Conservation (phyloP, 306 rosid genomes). For the Neltuma alba region DNA sequence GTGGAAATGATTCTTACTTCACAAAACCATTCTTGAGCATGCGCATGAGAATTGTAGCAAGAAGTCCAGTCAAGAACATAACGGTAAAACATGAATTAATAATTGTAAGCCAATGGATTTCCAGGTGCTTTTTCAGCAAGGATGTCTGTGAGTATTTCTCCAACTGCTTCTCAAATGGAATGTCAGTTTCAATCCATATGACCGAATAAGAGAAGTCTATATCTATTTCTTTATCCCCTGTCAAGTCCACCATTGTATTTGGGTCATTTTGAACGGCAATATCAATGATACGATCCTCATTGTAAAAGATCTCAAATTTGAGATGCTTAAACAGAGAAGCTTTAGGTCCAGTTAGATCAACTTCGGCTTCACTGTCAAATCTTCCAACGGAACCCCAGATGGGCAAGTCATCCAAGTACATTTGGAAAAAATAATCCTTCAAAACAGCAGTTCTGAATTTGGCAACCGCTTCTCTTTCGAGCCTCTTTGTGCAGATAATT, state of each 20-base stretch:
- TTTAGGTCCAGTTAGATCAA: conserved; percentile 32
- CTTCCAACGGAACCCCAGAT: conserved; percentile 61
- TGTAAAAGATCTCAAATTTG: conserved; percentile 51
- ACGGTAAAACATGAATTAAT: conserved; percentile 51
- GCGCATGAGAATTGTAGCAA: conserved; percentile 57
- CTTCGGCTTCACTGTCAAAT: too few relatives aligned
- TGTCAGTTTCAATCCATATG: conserved; percentile 52
- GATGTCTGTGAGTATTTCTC: conserved; percentile 59
- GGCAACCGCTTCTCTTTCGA: conserved; percentile 45
- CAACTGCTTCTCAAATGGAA: conserved; percentile 55
- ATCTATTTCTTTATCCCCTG: conserved; percentile 46
- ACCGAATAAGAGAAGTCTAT: conserved; percentile 56
- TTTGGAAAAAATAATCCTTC: conserved; percentile 55
- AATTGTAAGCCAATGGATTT: conserved; percentile 60
- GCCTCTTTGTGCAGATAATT: conserved; percentile 41
- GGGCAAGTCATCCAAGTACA: conserved; percentile 62
- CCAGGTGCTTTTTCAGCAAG: conserved; percentile 40
- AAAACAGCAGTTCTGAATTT: conserved; percentile 47
- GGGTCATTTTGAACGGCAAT: conserved; percentile 43
- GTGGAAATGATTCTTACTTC: conserved; percentile 41
- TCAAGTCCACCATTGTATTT: conserved; percentile 42
- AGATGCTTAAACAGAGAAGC: conserved; percentile 43
- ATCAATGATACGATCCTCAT: conserved; percentile 48
- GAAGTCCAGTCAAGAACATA: too few relatives aligned
- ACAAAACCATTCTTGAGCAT: conserved; percentile 58